phyloP scores from a whole-genome alignment of 2,329 filamentous ascomycete species.

The Epichloe amarillans region DNA sequence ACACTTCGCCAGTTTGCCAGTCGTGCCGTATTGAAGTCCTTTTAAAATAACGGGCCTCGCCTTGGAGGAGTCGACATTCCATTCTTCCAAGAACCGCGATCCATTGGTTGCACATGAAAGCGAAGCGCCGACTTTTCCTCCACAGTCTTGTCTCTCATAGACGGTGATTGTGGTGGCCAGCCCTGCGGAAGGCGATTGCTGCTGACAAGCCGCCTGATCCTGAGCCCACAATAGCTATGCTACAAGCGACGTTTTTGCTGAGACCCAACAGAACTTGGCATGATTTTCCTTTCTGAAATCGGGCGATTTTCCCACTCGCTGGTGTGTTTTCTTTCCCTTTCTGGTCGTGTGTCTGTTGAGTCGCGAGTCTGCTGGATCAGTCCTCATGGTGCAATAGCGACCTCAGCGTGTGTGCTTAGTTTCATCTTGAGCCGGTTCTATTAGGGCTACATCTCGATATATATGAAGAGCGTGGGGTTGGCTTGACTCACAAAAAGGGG shows the following conservation, averaged over 20 bases:
- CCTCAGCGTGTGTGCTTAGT: not conserved
- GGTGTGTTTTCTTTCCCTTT: not conserved
- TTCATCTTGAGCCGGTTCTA: not conserved
- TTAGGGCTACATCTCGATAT: not conserved
- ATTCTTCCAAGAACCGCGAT: constrained; percentile 48
- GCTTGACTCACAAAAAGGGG: not conserved
- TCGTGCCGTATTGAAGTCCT: constrained; percentile 50
- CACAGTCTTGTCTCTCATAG: constrained; percentile 49
- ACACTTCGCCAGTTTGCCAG: constrained; percentile 47
- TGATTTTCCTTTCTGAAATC: not conserved
- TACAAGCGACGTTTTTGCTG: constrained; percentile 12
- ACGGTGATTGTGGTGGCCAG: constrained; percentile 35
- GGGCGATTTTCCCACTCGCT: not conserved
- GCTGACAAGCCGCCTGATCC: constrained; percentile 26
- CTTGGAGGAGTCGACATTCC: constrained; percentile 44
- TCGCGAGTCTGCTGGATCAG: not conserved
- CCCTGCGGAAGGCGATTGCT: constrained; percentile 26
- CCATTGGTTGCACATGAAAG: constrained; percentile 52
- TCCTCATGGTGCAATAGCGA: not conserved
- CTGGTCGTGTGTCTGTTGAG: not conserved
- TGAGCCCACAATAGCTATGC: constrained; percentile 24
- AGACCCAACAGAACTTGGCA: not conserved
- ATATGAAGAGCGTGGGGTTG: not conserved
- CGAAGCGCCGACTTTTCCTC: constrained; percentile 50
- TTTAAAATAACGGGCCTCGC: constrained; percentile 46